Percentiles rank a stretch among this genome's conserved stretches.
phyloP scores from a whole-genome alignment of 495 filamentous ascomycete species.

The Penicillium soppii region DNA sequence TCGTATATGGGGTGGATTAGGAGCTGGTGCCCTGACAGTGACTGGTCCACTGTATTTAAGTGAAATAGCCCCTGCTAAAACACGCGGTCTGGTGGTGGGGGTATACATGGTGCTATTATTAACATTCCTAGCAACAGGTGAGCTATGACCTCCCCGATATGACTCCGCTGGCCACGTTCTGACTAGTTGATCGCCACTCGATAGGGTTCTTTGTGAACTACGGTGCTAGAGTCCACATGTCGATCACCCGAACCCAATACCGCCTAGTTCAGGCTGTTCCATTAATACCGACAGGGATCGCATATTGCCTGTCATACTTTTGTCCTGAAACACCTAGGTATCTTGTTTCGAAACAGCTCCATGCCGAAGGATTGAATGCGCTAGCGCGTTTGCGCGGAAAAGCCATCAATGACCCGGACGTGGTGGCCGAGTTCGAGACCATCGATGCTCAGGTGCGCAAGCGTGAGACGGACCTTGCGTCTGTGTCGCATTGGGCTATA shows the following conservation, averaged over 20 bases:
- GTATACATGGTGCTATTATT: constrained; percentile 51
- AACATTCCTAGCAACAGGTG: constrained; percentile 38
- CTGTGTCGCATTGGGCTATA: constrained; percentile 38
- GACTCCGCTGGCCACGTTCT: not conserved
- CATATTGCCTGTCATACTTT: constrained; percentile 35
- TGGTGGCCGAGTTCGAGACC: constrained; percentile 36
- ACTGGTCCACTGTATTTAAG: constrained; percentile 50
- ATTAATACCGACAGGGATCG: constrained; percentile 39
- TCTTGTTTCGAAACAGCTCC: constrained; percentile 36
- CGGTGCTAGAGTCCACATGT: constrained; percentile 40
- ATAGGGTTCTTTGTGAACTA: constrained; percentile 52
- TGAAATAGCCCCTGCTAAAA: constrained; percentile 49
- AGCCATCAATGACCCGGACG: constrained; percentile 23
- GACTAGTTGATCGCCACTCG: constrained; percentile 1
- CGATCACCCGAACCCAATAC: constrained; percentile 39
- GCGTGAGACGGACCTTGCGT: constrained; percentile 23
- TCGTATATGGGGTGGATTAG: constrained; percentile 45
- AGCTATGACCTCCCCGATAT: constrained; percentile 1
- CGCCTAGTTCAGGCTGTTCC: constrained; percentile 46
- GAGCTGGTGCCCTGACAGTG: constrained; percentile 50
- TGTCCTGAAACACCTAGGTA: constrained; percentile 45
- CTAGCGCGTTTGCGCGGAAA: constrained; percentile 43
- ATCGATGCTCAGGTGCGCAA: constrained; percentile 35
- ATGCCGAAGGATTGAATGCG: constrained; percentile 31
- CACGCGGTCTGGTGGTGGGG: constrained; percentile 50